Base-by-base conservation (phyloP, 257 asterid species). In the Solanum appendiculatum region DNA sequence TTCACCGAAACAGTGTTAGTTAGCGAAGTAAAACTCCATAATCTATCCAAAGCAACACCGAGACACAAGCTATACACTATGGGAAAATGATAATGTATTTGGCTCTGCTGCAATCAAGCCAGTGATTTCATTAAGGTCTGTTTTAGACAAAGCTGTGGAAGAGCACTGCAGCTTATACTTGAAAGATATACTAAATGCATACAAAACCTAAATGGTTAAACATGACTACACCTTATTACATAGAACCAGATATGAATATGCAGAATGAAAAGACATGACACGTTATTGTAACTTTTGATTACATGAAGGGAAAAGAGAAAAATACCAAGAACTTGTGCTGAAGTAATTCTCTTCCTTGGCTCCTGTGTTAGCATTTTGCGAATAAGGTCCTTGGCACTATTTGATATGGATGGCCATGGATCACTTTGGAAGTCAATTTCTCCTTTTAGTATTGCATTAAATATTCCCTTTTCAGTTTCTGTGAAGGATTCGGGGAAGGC, bases 381-480 rank as follows among this genome's bases (percentile, higher is more conserved):
- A 70, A 96, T 97, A 42, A 96, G 95, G 89, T 96, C 99, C 92
- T 95, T 96, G 80, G 97, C 99, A 85, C 93, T 91, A 72, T 70
- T 72, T 58, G 99, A 94, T 89, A 95, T 95, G 31, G 93, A 90
- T 10, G 99, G 99, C 99, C 99, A 96, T 44, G 99, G 99, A 37
- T 90, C 84, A 88, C 98, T 96, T 87, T 91, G 94, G 83, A 95
- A 96, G 88, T 96, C 98, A 82, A 96, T 91, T 85, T 94, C 96
- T 90, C 96, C 99, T 91, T 93, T 88, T 89, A 94, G 90, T 90
- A 96, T 92, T 80, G 98, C 95, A 91, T 95, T 98, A 85, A 96
- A 96, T 88, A 96, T 96, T 78, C 98, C 99, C 92, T 95, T 96
- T 83, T 96, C 99, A 87, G 96, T 96, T 93, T 96, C 99, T 96